Evolutionary conservation across 805 yeast genomes (phyloP).

Genomic region (Yarrowia deformans): DNA sequence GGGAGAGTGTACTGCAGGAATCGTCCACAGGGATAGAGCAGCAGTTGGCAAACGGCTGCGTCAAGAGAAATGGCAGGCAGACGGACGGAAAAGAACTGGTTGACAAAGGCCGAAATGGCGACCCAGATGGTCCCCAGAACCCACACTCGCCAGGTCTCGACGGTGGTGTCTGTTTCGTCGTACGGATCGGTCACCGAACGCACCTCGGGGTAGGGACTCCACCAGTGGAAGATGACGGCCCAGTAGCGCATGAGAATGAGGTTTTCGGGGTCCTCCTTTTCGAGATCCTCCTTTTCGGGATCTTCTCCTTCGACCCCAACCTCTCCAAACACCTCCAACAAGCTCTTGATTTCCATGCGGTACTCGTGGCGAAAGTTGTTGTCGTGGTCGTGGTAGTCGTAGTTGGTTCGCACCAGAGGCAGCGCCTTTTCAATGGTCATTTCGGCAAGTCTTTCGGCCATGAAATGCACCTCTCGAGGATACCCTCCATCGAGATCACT

Average conservation of each 20-base stretch:
- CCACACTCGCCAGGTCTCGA: slow-evolving; percentile 60
- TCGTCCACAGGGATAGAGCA: slow-evolving; percentile 64
- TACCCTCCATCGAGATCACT: slow-evolving; percentile 1
- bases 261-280: slow-evolving; percentile 1
- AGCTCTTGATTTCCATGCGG: slow-evolving; percentile 42
- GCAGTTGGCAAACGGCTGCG: slow-evolving; percentile 55
- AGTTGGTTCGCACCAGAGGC: slow-evolving; percentile 53
- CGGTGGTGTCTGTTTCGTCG: slow-evolving; percentile 57
- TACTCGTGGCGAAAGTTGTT: slow-evolving; percentile 55
- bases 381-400: slow-evolving; percentile 57
- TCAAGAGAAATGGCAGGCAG: slow-evolving; percentile 58
- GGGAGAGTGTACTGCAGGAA: slow-evolving; percentile 55
- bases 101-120: slow-evolving; percentile 60
- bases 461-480: slow-evolving; percentile 48
- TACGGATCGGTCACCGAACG: slow-evolving; percentile 60
- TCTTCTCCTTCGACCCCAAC: neutral
- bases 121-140: slow-evolving; percentile 53
- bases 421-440: slow-evolving; percentile 53
- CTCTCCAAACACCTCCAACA: slow-evolving; percentile 18
- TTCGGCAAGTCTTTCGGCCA: slow-evolving; percentile 54
- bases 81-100: slow-evolving; percentile 65
- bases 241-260: neutral
- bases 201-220: slow-evolving; percentile 46
- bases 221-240: slow-evolving; percentile 47
- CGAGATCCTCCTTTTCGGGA: neutral